A percentile compares a stretch with the other conserved stretches of the same genome.
Conservation (phyloP, 768 basidiomycete genomes). For the Tephrocybe sp. region DNA sequence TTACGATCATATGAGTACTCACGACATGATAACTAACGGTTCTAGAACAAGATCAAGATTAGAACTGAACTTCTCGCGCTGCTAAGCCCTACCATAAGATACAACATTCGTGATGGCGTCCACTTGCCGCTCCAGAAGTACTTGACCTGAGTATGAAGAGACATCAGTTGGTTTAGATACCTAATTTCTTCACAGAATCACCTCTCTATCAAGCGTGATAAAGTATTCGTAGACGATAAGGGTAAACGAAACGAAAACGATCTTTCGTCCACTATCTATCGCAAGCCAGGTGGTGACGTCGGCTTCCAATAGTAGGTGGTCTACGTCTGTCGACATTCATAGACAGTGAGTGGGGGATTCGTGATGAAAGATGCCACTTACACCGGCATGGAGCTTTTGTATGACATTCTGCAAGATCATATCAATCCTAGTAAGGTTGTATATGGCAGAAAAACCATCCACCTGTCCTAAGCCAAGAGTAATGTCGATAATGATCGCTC, state of each 20-base stretch:
- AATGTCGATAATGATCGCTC: too few relatives aligned
- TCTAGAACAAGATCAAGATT: neutral
- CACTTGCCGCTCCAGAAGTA: constrained; percentile 17
- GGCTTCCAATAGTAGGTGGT: neutral
- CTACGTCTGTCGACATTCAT: constrained; percentile 2
- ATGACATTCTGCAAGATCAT: too few relatives aligned
- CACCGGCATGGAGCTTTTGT: too few relatives aligned
- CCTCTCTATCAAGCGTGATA: constrained; percentile 15
- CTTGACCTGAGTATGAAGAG: neutral
- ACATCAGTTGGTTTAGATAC: neutral
- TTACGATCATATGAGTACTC: neutral
- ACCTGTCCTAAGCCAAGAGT: too few relatives aligned
- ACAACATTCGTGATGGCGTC: constrained; percentile 12
- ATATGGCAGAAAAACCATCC: too few relatives aligned
- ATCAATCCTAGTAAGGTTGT: too few relatives aligned
- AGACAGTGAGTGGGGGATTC: too few relatives aligned
- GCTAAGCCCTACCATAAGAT: constrained; percentile 10
- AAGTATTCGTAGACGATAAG: constrained; percentile 13
- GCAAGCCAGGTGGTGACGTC: constrained; percentile 11
- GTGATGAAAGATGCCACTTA: too few relatives aligned
- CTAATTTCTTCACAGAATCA: neutral
- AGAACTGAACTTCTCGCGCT: neutral
- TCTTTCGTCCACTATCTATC: constrained; percentile 11
- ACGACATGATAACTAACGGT: constrained; percentile 16
- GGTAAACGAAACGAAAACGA: constrained; percentile 10